Evolutionary conservation across 163 green algal genomes (phyloP), one percentile per base, ranked within the genome.

Genomic region (Smithsoniella earleae): DNA sequence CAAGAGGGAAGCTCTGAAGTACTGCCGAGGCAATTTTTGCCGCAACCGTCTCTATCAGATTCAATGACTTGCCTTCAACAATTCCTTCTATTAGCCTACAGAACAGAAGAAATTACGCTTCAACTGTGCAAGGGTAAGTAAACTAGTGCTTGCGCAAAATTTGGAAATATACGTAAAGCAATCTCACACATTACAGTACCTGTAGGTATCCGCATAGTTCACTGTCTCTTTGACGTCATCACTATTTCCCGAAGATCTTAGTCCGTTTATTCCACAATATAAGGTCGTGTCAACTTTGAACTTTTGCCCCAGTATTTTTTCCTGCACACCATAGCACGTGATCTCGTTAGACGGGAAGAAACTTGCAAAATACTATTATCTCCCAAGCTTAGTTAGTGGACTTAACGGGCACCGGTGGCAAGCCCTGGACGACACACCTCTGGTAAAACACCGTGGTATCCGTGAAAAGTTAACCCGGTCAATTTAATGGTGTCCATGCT

Each of bases 261-360:
- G 69, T 66, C 85, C 77, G 13, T 75, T 75, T 22, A 55, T 6
- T 13, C 49, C 49, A 64, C 49, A 64, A 30, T 65, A 75, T 20
- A 94, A 46, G 2, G 77, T 82, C 16, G 86, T 82, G 74, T 93
- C 81, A 16, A 96, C 85, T 25, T 86, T 31, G 62, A 96, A 96
- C 52, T 94, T 92, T 63, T 96, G 89, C 0, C 89, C 89, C 31
- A 95, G 66, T 40, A 45, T 74, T 28, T 77, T 85, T 78, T 96
- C 89, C 82, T 92, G 80, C 49, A 74, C n/a, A n/a, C n/a, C n/a
- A n/a, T n/a, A n/a, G n/a, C n/a, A n/a, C n/a, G n/a, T n/a, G n/a
- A n/a, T n/a, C n/a, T n/a, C n/a, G n/a, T n/a, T n/a, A n/a, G n/a
- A n/a, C n/a, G n/a, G n/a, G n/a, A n/a, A n/a, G n/a, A n/a, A n/a